Conservation (phyloP, 2,329 filamentous ascomycete species). For the Fusarium sp. region DNA sequence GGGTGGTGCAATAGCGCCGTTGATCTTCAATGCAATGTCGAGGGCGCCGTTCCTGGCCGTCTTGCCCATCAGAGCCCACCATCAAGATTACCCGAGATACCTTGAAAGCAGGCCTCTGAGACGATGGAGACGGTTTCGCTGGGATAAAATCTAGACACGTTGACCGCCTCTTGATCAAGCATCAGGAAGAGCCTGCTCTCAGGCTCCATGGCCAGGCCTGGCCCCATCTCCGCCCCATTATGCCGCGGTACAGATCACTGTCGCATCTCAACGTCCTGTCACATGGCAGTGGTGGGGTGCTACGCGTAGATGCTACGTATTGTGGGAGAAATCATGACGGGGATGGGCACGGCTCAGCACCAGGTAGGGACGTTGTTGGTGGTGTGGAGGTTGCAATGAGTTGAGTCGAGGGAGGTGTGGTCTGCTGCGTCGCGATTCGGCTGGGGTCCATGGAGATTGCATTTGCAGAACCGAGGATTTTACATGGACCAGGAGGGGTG, state of each 20-base stretch:
- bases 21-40: conserved; percentile 38
- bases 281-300: conserved; percentile 38
- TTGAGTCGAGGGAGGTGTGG: conserved; percentile 16
- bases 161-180: conserved; percentile 42
- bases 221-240: conserved; percentile 30
- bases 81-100: conserved; percentile 7
- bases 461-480: conserved; percentile 21
- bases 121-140: conserved; percentile 7
- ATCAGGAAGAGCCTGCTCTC: conserved; percentile 18
- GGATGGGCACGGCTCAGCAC: conserved; percentile 7
- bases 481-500: conserved; percentile 11
- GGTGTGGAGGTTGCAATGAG: conserved; percentile 18
- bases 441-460: conserved; percentile 27
- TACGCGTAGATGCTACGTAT: conserved; percentile 19
- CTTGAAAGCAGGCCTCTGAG: conserved; percentile 9
- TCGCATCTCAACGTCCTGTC: conserved; percentile 40
- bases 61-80: conserved; percentile 8
- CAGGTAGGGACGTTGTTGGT: not conserved
- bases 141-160: conserved; percentile 18
- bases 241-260: conserved; percentile 41
- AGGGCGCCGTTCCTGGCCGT: conserved; percentile 29
- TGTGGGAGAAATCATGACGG: conserved; percentile 11
- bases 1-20: conserved; percentile 34
- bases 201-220: conserved; percentile 26
- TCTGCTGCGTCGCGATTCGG: not conserved